phyloP scores from a whole-genome alignment of 805 yeast species.

The Kodamaea jinghongensis region DNA sequence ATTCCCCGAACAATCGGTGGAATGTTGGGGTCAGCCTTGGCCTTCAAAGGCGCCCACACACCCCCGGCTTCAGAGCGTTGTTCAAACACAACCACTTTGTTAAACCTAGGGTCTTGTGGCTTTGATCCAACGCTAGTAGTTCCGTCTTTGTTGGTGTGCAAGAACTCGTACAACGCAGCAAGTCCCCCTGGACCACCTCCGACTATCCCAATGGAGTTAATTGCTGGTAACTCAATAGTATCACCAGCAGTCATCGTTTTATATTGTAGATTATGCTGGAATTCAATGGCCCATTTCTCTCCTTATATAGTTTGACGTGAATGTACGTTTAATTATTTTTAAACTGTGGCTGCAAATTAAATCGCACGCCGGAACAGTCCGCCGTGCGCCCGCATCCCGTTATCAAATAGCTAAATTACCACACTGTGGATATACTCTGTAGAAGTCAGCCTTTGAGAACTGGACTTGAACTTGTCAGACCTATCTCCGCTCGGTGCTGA shows the following conservation, averaged over 20 bases:
- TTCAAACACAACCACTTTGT: constrained; percentile 43
- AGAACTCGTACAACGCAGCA: constrained; percentile 30
- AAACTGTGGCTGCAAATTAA: constrained; percentile 10
- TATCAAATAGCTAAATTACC: too few species aligned
- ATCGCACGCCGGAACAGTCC: too few species aligned
- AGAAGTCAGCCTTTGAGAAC: too few species aligned
- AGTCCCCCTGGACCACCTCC: constrained; percentile 77
- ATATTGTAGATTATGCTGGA: too few species aligned
- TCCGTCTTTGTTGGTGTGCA: constrained; percentile 28
- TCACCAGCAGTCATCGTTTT: constrained; percentile 1
- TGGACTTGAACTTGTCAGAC: too few species aligned
- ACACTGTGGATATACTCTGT: too few species aligned
- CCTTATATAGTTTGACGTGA: too few species aligned
- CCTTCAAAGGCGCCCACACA: constrained; percentile 33
- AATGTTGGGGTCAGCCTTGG: constrained; percentile 18
- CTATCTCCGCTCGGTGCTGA: too few species aligned
- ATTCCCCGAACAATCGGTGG: constrained; percentile 30
- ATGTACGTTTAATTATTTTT: not conserved
- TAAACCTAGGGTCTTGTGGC: constrained; percentile 23
- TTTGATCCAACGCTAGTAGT: constrained; percentile 15
- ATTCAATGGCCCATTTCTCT: too few species aligned
- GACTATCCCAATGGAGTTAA: constrained; percentile 54
- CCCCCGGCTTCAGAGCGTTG: constrained; percentile 45
- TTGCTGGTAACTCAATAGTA: not conserved
- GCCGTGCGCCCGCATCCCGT: too few species aligned